Base-by-base conservation (phyloP, 257 asterid genomes). In the Primulina huaijiensis region DNA sequence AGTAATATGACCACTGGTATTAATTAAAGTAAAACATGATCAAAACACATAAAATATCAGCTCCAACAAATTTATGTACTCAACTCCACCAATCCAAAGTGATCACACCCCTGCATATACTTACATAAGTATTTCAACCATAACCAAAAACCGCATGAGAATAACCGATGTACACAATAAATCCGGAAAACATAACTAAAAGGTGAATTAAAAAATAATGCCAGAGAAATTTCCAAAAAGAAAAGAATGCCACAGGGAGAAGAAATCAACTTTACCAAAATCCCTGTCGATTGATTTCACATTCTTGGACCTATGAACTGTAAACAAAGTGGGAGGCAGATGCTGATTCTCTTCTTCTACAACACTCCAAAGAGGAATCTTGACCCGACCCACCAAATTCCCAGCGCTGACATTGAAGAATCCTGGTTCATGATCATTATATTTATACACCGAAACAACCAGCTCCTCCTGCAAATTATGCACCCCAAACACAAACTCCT, bases 271-370 rank as follows among this genome's bases (percentile, higher is more conserved):
- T 87, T 81, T 33, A 92, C 98, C 96, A 72, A 73, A 81, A 74
- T 82, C 84, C 72, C 66, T 82, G 20, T 78, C 73, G 38, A 57
- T 63, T 31, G 89, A 82, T 72, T 75, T 83, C 33, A 27, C 76
- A 58, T 61, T 75, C 78, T 86, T 88, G 57, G 78, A 80, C 74
- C 75, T 81, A 70, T 78, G 79, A 62, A 92, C 58, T 6, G 92
- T 73, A 60, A 92, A 92, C 96, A 97, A 92, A 78, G 95, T 87
- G 0, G 97, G 89, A 2, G 89, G 89, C 91, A 92, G 68, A 65
- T 33, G 79, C 80, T 80, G 88, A 59, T 81, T 83, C 80, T 86
- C 94, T 74, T 90, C 97, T 8, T 81, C 79, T 11, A 77, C 85
- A 67, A 92, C 81, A n/a, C 79, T 80, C 87, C 80, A 76, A 23